Conservation (phyloP, 2,329 filamentous ascomycete species). For the Curvularia sp. region DNA sequence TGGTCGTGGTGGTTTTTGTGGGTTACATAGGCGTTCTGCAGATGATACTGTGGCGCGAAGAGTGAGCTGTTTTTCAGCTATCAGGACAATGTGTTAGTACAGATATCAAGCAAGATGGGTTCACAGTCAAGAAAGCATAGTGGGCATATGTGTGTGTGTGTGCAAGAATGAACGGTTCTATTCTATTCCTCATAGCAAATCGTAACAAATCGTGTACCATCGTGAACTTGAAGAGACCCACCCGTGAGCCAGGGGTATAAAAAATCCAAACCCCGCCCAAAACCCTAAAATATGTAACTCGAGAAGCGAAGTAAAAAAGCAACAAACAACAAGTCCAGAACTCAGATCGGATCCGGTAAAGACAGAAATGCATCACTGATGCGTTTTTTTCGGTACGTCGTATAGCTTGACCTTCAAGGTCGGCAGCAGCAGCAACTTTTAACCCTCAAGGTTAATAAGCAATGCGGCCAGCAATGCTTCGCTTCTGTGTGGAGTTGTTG, state of each 20-base stretch:
- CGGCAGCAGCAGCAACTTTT: background rate
- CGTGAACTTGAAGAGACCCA: background rate
- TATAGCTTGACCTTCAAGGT: background rate
- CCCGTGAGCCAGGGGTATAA: background rate
- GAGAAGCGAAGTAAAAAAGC: background rate
- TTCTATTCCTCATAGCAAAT: too few species aligned
- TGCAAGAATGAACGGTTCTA: too few species aligned
- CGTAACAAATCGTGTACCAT: background rate
- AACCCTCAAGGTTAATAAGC: background rate
- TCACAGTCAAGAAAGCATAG: too few species aligned
- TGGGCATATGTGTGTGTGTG: too few species aligned
- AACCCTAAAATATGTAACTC: background rate
- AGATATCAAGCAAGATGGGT: too few species aligned
- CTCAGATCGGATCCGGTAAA: background rate
- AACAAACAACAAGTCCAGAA: background rate
- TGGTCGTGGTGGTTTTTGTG: too few species aligned
- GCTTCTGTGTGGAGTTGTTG: slow-evolving; percentile 24
- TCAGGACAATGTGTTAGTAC: too few species aligned
- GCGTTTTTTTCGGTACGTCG: background rate
- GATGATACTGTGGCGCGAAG: too few species aligned
- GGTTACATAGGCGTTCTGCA: too few species aligned
- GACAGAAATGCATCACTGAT: slow-evolving; percentile 2
- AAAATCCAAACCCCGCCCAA: background rate
- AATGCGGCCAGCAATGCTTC: slow-evolving; percentile 34
- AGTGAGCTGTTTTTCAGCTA: too few species aligned